A percentile compares a stretch with the other conserved stretches of the same genome.
Conservation (phyloP, 1,284 basidiomycete genomes). For the Cutaneotrichosporon spelunceum region DNA sequence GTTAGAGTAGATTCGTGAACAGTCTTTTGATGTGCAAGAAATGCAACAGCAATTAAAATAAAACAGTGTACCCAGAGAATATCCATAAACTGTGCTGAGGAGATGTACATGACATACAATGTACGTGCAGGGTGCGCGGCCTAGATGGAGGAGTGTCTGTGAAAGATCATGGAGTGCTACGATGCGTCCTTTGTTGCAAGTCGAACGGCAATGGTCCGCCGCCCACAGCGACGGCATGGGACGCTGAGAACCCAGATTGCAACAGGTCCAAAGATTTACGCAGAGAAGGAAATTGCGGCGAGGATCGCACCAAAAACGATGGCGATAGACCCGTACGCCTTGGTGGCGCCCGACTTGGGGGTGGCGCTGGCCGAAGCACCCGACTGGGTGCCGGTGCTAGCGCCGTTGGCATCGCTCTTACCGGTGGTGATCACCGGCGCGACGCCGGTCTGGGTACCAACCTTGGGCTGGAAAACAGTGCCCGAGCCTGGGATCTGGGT, state of each 20-base stretch:
- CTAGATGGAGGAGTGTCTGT: not conserved
- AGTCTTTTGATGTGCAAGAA: not conserved
- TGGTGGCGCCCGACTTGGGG: slow-evolving; percentile 7
- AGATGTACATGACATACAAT: slow-evolving; percentile 3
- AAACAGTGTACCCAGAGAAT: not conserved
- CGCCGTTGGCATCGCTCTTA: not conserved
- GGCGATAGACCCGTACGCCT: not conserved
- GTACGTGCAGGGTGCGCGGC: slow-evolving; percentile 1
- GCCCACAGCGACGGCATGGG: not conserved
- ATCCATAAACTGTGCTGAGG: not conserved
- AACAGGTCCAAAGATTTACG: not conserved
- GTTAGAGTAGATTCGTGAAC: slow-evolving; percentile 1
- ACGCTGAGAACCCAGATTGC: not conserved
- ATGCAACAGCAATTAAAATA: not conserved
- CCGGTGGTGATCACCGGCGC: slow-evolving; percentile 22
- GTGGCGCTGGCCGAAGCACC: slow-evolving; percentile 7
- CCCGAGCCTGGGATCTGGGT: slow-evolving; percentile 30
- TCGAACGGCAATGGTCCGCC: not conserved
- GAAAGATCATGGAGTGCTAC: slow-evolving; percentile 4
- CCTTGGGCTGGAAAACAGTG: slow-evolving; percentile 34
- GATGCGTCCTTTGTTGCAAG: not conserved
- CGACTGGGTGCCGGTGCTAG: not conserved
- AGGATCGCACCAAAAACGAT: slow-evolving; percentile 6
- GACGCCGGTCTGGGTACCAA: slow-evolving; percentile 37
- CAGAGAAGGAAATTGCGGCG: slow-evolving; percentile 9